These are phyloP conservation scores for Halenospora varia DNA, from an alignment of 495 filamentous ascomycete genomes.

Conservation along the genomic window DNA sequence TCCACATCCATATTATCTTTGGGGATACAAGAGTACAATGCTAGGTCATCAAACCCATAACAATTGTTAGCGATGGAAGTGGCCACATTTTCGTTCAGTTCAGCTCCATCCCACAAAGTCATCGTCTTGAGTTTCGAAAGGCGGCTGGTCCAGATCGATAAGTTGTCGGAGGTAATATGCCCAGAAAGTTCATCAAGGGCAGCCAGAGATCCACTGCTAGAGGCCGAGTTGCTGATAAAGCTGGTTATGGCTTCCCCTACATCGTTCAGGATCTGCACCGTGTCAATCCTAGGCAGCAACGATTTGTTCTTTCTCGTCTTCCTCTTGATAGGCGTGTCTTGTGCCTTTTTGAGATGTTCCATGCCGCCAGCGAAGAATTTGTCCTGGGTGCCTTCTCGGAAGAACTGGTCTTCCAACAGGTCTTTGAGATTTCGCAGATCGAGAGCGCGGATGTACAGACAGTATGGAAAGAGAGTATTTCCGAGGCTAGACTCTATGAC, in stretches of 20 bases:
- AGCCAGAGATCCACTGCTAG: conserved; percentile 24
- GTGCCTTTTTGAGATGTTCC: conserved; percentile 25
- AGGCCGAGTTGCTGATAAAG: conserved; percentile 32
- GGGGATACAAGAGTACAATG: conserved; percentile 39
- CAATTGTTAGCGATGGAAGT: conserved; percentile 53
- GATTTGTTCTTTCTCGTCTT: conserved; percentile 16
- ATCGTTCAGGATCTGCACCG: conserved; percentile 15
- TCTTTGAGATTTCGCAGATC: conserved; percentile 56
- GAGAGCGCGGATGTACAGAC: conserved; percentile 59
- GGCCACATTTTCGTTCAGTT: conserved; percentile 48
- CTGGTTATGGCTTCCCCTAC: conserved; percentile 25
- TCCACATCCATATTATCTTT: conserved; percentile 31
- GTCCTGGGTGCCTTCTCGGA: conserved; percentile 33
- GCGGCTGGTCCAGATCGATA: conserved; percentile 34
- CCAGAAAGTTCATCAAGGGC: conserved; percentile 47
- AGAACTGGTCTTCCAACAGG: conserved; percentile 50
- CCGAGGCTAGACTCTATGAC: conserved; percentile 63
- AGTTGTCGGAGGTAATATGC: conserved; percentile 21
- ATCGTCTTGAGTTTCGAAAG: conserved; percentile 39
- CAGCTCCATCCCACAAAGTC: conserved; percentile 51
- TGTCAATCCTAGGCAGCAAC: conserved; percentile 10
- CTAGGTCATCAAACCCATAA: conserved; percentile 55
- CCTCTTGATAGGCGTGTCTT: conserved; percentile 20
- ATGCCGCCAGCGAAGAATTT: conserved; percentile 49
- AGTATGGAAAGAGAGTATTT: conserved; percentile 64